A percentile compares a stretch with the other conserved stretches of the same genome.
Conservation (phyloP, 495 filamentous ascomycete genomes). For the Hypoxylon subgilvum region DNA sequence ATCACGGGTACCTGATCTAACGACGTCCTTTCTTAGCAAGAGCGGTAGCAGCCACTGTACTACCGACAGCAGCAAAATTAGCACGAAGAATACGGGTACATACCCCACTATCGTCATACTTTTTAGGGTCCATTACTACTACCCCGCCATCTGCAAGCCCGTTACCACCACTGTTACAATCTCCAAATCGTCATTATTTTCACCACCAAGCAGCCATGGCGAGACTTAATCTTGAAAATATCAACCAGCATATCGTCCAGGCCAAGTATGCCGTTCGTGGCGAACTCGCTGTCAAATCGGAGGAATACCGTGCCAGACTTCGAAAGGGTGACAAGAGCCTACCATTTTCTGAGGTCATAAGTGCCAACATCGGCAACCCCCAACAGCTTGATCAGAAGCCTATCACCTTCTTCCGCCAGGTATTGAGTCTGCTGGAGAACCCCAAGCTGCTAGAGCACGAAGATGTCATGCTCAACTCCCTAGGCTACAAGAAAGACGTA, state of each 20-base stretch:
- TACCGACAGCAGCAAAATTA: background rate
- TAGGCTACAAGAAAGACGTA: slow-evolving; percentile 89
- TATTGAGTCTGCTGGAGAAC: slow-evolving; percentile 92
- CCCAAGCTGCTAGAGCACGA: slow-evolving; percentile 79
- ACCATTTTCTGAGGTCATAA: slow-evolving; percentile 89
- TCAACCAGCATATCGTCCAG: slow-evolving; percentile 82
- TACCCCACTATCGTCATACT: slow-evolving; percentile 27
- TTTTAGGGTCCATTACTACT: slow-evolving; percentile 24
- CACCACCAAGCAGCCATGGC: slow-evolving; percentile 57
- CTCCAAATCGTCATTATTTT: slow-evolving; percentile 22
- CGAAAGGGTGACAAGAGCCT: slow-evolving; percentile 61
- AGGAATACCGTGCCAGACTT: slow-evolving; percentile 81
- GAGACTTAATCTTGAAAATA: slow-evolving; percentile 81
- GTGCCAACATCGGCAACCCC: slow-evolving; percentile 98
- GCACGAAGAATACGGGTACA: too few species aligned
- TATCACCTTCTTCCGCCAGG: slow-evolving; percentile 98
- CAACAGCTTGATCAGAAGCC: slow-evolving; percentile 99
- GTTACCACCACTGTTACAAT: slow-evolving; percentile 16
- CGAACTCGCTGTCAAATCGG: slow-evolving; percentile 87
- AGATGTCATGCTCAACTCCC: slow-evolving; percentile 66
- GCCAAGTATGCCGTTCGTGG: slow-evolving; percentile 97
- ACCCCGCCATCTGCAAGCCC: slow-evolving; percentile 33
- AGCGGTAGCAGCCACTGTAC: slow-evolving; percentile 2
- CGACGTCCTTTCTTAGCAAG: slow-evolving; percentile 5
- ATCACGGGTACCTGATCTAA: too few species aligned